Evolutionary conservation across 2,329 filamentous ascomycete genomes (phyloP), one percentile per base, ranked within the genome.

Genomic region (Talaromyces islandicus): DNA sequence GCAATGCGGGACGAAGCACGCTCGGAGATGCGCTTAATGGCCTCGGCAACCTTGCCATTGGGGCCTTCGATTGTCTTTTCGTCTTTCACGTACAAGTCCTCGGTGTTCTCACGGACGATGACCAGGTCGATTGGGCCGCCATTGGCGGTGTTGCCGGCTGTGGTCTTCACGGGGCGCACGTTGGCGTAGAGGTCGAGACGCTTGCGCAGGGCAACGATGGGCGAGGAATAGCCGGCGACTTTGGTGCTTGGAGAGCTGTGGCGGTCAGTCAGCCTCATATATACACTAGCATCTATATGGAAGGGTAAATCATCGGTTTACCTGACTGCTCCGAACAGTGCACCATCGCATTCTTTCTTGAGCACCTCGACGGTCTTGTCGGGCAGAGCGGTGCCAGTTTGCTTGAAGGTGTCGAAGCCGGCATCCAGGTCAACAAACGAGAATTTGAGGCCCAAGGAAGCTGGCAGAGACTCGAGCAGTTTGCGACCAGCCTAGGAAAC

Each of bases 51-150:
- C 80, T 91, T 92, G 75, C 88, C 88, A 58, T 80, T 77, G 38
- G 88, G 81, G 32, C 84, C 86, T 58, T 90, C 85, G 73, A 85
- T 88, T 24, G 92, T 97, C 75, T 83, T 88, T 81, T 99, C 94
- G 76, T 97, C 90, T 81, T 97, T 97, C 69, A 99, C 93, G 78
- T 96, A 96, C 46, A 99, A 84, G 75, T 99, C 94, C 80, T 99
- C 94, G 32, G 94, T 99, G 82, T 99, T 99, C 79, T 99, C 94
- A 66, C 94, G 90, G 59, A 97, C 94, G 70, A 97, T 99, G 71
- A 99, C 94, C 75, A 99, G 88, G 79, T 99, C 94, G 71, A 97
- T 92, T 64, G 89, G 88, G 69, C 76, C 74, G 60, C 72, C 69
- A 7, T 56, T 62, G 32, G 71, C 73, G 64, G 73, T 71, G 53